Evolutionary conservation across 768 basidiomycete genomes (phyloP).

Genomic region (Pulveroboletus sp.): DNA sequence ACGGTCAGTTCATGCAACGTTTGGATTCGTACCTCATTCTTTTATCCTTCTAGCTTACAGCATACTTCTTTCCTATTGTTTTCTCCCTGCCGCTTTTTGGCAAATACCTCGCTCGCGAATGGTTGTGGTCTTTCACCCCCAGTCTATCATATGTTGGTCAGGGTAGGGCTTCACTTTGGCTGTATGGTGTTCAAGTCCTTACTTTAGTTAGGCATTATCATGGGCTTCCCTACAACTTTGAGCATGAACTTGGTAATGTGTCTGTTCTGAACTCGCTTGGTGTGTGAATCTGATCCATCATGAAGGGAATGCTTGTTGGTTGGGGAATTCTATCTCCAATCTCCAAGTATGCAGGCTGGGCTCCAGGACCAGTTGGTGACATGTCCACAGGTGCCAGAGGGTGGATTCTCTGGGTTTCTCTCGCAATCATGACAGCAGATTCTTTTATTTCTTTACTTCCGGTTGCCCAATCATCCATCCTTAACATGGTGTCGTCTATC

Average conservation of each 20-base stretch:
- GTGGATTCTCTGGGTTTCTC: constrained; percentile 95
- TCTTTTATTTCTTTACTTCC: constrained; percentile 83
- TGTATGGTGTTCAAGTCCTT: background rate
- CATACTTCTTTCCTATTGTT: constrained; percentile 86
- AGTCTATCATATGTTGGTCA: constrained; percentile 91
- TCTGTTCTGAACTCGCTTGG: constrained; percentile 14
- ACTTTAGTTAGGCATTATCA: constrained; percentile 73
- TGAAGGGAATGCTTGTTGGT: constrained; percentile 90
- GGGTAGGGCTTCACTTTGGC: constrained; percentile 38
- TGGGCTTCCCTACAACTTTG: constrained; percentile 93
- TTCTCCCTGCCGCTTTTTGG: constrained; percentile 88
- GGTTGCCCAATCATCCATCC: constrained; percentile 53
- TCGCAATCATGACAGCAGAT: constrained; percentile 96
- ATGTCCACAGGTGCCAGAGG: constrained; percentile 87
- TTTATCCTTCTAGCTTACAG: constrained; percentile 52
- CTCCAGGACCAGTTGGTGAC: constrained; percentile 86
- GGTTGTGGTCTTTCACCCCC: constrained; percentile 93
- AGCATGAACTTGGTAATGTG: constrained; percentile 81
- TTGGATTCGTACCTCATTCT: constrained; percentile 2
- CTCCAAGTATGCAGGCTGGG: constrained; percentile 81
- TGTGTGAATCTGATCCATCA: background rate
- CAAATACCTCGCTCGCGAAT: constrained; percentile 73
- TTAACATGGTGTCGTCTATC: constrained; percentile 30
- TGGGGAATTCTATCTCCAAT: constrained; percentile 94
- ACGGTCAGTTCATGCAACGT: constrained; percentile 52